Percentiles rank a stretch among this genome's conserved stretches.
Evolutionary conservation across 495 filamentous ascomycete genomes (phyloP).

Genomic region (Penicillium malachiteum): DNA sequence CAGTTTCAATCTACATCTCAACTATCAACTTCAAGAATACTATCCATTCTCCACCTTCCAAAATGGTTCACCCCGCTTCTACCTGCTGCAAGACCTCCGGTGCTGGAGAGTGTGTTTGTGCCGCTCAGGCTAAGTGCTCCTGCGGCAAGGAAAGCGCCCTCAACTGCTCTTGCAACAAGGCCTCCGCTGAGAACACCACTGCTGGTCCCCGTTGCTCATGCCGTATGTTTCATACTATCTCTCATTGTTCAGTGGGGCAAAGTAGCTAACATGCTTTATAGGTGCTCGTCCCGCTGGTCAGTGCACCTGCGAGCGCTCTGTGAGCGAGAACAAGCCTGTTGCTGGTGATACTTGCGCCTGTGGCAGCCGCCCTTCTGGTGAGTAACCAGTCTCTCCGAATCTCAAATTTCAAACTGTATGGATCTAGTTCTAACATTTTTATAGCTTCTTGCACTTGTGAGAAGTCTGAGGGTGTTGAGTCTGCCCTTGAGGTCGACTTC

Average conservation of each 20-base stretch:
- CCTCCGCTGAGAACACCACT: constrained; percentile 69
- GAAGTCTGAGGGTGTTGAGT: constrained; percentile 58
- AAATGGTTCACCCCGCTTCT: constrained; percentile 52
- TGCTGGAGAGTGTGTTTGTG: constrained; percentile 56
- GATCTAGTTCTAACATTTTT: not conserved
- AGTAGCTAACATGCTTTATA: constrained; percentile 33
- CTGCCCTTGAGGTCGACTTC: constrained; percentile 70
- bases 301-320: constrained; percentile 78
- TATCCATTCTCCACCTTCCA: constrained; percentile 18
- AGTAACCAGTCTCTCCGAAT: constrained; percentile 22
- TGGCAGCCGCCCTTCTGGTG: constrained; percentile 69
- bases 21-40: not conserved
- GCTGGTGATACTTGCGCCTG: constrained; percentile 67
- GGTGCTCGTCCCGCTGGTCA: constrained; percentile 70
- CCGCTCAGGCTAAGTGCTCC: constrained; percentile 70
- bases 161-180: constrained; percentile 80
- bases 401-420: not conserved
- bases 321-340: constrained; percentile 65
- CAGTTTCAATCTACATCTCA: constrained; percentile 10
- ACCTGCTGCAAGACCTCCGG: constrained; percentile 63
- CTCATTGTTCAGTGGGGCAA: not conserved
- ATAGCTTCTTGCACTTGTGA: constrained; percentile 81
- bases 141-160: constrained; percentile 86
- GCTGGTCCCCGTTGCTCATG: constrained; percentile 82
- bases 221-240: constrained; percentile 50